phyloP scores from a whole-genome alignment of 1,284 basidiomycete genomes.

The Lentinus polychrous region DNA sequence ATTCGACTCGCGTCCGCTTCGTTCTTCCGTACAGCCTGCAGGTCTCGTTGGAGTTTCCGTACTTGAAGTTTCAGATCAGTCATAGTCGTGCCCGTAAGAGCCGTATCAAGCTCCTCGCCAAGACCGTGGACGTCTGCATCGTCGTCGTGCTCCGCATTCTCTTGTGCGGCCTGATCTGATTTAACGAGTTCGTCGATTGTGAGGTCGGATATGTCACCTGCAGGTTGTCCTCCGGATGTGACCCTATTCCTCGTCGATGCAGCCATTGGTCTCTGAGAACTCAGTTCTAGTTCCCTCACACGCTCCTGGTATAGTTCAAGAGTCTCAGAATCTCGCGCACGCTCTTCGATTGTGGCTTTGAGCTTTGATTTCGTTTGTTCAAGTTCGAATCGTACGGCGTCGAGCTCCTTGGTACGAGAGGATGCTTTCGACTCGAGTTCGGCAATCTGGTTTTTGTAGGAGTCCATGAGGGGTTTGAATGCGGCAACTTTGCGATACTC shows the following conservation, averaged over 20 bases:
- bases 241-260: slow-evolving; percentile 16
- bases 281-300: slow-evolving; percentile 82
- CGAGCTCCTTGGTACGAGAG: slow-evolving; percentile 61
- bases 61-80: slow-evolving; percentile 87
- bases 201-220: slow-evolving; percentile 24
- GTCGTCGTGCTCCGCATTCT: slow-evolving; percentile 30
- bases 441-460: slow-evolving; percentile 84
- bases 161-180: slow-evolving; percentile 6
- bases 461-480: slow-evolving; percentile 88
- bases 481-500: slow-evolving; percentile 83
- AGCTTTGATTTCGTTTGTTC: slow-evolving; percentile 69
- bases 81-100: slow-evolving; percentile 79
- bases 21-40: slow-evolving; percentile 68
- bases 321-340: slow-evolving; percentile 77
- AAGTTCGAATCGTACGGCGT: slow-evolving; percentile 69
- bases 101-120: slow-evolving; percentile 81
- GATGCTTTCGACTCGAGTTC: slow-evolving; percentile 73
- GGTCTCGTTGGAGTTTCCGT: slow-evolving; percentile 75
- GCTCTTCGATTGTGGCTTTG: slow-evolving; percentile 62
- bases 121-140: slow-evolving; percentile 49
- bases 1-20: slow-evolving; percentile 71
- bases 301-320: slow-evolving; percentile 88
- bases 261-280: slow-evolving; percentile 40
- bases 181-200: slow-evolving; percentile 35
- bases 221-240: slow-evolving; percentile 12